These are phyloP conservation scores for Nothophytophthora sp. DNA, from an alignment of 352 stramenopile genomes.

Conservation along the genomic window DNA sequence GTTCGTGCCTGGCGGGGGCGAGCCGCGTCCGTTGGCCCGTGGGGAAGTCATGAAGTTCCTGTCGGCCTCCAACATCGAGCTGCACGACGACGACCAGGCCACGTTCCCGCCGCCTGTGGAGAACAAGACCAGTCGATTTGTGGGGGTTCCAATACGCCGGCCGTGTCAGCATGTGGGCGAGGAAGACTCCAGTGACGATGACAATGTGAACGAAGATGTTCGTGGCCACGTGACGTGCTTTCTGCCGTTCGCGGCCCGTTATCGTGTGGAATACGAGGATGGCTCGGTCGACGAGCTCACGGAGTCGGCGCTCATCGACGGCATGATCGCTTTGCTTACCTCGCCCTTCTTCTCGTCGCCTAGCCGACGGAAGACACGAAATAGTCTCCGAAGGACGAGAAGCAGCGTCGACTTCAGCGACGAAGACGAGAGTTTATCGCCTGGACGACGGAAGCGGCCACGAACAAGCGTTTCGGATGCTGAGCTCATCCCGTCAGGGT, in stretches of 20 bases:
- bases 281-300: slow-evolving; percentile 42
- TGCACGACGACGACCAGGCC: slow-evolving; percentile 47
- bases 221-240: slow-evolving; percentile 51
- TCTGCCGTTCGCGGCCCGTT: slow-evolving; percentile 61
- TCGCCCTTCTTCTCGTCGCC: slow-evolving; percentile 30
- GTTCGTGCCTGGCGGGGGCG: slow-evolving; percentile 46
- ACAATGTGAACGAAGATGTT: slow-evolving; percentile 15
- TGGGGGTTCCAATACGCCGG: slow-evolving; percentile 40
- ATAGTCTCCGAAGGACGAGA: slow-evolving; percentile 4
- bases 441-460: slow-evolving; percentile 21
- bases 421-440: slow-evolving; percentile 2
- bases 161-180: too few species aligned
- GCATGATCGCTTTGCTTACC: slow-evolving; percentile 50
- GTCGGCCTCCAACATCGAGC: slow-evolving; percentile 49
- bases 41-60: slow-evolving; percentile 67
- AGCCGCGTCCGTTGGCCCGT: slow-evolving; percentile 35
- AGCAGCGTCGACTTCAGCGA: slow-evolving; percentile 12
- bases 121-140: slow-evolving; percentile 53
- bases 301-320: slow-evolving; percentile 61
- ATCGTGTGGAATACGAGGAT: slow-evolving; percentile 57
- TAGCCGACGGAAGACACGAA: slow-evolving; percentile 9
- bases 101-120: slow-evolving; percentile 50
- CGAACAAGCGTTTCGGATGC: slow-evolving; percentile 1
- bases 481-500: slow-evolving; percentile 13
- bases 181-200: slow-evolving; percentile 8